phyloP scores from a whole-genome alignment of 371 early-diverging fungal genomes.

The Parasitella parasitica region DNA sequence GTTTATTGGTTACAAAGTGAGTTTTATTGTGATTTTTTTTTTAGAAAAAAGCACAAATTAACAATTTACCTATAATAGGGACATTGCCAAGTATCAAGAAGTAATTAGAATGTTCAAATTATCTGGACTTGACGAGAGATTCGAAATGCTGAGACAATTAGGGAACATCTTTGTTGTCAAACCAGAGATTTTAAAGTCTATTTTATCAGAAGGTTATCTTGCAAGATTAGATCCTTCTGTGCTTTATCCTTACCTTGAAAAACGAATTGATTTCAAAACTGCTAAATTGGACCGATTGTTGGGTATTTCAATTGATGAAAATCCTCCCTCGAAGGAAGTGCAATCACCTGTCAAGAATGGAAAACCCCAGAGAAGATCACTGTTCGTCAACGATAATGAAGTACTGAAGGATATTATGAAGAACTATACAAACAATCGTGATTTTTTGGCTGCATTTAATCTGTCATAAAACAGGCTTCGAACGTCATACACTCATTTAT shows the following conservation, averaged over 20 bases:
- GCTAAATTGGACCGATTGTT: slow-evolving; percentile 64
- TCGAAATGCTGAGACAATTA: slow-evolving; percentile 89
- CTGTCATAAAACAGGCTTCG: too few relatives aligned
- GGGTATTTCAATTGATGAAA: slow-evolving; percentile 42
- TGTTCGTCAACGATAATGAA: slow-evolving; percentile 50
- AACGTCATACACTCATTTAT: too few relatives aligned
- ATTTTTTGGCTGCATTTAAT: slow-evolving; percentile 44
- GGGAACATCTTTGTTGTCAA: slow-evolving; percentile 89
- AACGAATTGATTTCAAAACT: slow-evolving; percentile 83
- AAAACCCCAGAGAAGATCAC: slow-evolving; percentile 39
- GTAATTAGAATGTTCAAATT: slow-evolving; percentile 75
- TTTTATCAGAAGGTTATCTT: slow-evolving; percentile 81
- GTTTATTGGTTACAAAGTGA: slow-evolving; percentile 84
- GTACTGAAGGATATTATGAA: slow-evolving; percentile 49
- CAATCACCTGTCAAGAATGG: not conserved
- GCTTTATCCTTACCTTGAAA: slow-evolving; percentile 82
- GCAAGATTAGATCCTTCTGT: slow-evolving; percentile 75
- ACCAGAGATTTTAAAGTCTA: slow-evolving; percentile 84
- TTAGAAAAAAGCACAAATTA: not conserved
- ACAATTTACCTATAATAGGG: slow-evolving; percentile 50
- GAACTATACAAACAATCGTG: slow-evolving; percentile 33
- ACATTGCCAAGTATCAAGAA: slow-evolving; percentile 92
- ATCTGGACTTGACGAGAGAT: slow-evolving; percentile 75
- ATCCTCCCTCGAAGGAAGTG: slow-evolving; percentile 16
- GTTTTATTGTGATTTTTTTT: slow-evolving; percentile 3